Percentiles rank a stretch among this genome's conserved stretches.
These are phyloP conservation scores for Claviceps fusiformis DNA, from an alignment of 2,329 filamentous ascomycete genomes.

Conservation along the genomic window DNA sequence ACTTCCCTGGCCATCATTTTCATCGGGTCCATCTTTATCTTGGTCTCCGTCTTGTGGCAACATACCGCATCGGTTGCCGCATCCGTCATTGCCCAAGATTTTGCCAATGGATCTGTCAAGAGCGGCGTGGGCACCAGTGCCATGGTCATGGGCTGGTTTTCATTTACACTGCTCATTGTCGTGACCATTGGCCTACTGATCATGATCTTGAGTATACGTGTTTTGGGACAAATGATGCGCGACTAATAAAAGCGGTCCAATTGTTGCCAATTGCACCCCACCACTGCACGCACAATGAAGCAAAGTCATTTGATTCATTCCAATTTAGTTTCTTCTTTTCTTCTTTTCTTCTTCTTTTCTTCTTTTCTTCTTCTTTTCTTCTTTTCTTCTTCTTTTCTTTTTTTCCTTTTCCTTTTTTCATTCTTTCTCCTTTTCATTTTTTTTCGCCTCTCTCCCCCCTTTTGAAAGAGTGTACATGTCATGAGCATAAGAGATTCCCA, in stretches of 20 bases:
- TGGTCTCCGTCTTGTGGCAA: conserved; percentile 74
- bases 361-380: neutral
- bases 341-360: neutral
- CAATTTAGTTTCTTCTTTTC: neutral
- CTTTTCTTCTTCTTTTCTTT: neutral
- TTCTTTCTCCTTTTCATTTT: neutral
- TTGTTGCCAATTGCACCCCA: neutral
- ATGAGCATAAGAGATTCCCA: conserved; percentile 11
- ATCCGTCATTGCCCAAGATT: conserved; percentile 81
- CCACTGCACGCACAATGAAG: too few species aligned
- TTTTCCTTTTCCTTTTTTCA: neutral
- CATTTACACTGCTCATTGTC: conserved; percentile 82
- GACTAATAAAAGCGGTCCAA: neutral
- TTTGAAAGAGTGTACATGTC: neutral
- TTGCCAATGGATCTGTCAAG: conserved; percentile 77
- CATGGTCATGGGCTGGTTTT: conserved; percentile 97
- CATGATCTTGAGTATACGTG: conserved; percentile 88
- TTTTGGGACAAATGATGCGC: conserved; percentile 49
- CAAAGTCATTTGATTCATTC: too few species aligned
- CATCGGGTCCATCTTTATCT: conserved; percentile 54
- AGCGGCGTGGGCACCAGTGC: conserved; percentile 85
- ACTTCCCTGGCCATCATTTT: conserved; percentile 88
- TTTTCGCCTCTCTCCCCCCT: neutral
- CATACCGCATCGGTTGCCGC: conserved; percentile 95
- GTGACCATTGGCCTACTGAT: conserved; percentile 90